Evolutionary conservation across 2,329 filamentous ascomycete species (phyloP), one percentile per base, ranked within the genome.

Genomic region (Venturia aucupariae): DNA sequence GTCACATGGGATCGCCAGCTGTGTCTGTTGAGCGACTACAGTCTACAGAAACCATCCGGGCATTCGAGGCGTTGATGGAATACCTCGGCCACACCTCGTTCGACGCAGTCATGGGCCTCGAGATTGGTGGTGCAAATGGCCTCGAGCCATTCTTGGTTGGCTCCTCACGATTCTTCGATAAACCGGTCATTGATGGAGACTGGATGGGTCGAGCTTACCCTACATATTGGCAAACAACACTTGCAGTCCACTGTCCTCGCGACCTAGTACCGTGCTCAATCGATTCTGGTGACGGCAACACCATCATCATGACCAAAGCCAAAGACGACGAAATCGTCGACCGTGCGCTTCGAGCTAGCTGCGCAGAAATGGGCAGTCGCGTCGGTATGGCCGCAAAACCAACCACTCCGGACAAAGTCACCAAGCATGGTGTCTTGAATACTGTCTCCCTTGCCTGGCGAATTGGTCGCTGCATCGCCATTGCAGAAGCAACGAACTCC

Each of bases 391-490:
- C 76, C 1, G 74, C 73, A 3, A 74, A 73, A 60, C 77, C 77
- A 4, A 77, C 73, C 17, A 75, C 73, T 1, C 74, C 71, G 1
- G 72, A 75, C n/a, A 69, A 72, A 41, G 74, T 78, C 1, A 67
- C 70, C 8, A 71, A 73, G 4, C 74, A 72, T 54, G 71, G 71
- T 32, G 75, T 80, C 0, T 69, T 76, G 19, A 77, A 78, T 65
- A 79, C 76, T 2, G 70, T 76, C 30, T 78, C 75, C 15, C 71
- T 79, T 1, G 76, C 78, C 0, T 81, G 78, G 79, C 71, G 75
- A 42, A 87, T 88, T 38, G 85, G 86, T 0, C 78, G 85, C 4
- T 83, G 82, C 7, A 84, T 87, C 32, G 81, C 80, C 15, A 74
- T 76, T 44, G 81, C 82, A 2, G 75, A 80, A 32, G 73, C 73